A percentile compares a stretch with the other conserved stretches of the same genome.
Conservation (phyloP, 495 filamentous ascomycete species). For the Xylaria acuta region DNA sequence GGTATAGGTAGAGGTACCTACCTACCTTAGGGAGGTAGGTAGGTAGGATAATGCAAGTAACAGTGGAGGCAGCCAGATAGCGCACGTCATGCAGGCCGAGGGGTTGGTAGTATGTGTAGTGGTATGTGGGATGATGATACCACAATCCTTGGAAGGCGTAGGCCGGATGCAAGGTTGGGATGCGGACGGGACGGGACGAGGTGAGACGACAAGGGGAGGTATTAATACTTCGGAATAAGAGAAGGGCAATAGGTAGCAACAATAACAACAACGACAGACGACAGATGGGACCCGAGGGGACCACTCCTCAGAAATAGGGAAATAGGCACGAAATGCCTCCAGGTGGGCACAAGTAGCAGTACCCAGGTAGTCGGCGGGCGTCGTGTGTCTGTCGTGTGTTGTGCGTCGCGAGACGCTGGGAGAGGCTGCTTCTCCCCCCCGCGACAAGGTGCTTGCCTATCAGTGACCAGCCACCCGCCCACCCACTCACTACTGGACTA, state of each 20-base stretch:
- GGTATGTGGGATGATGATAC: constrained; percentile 14
- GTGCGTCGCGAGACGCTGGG: not conserved
- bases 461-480: not conserved
- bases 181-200: constrained; percentile 26
- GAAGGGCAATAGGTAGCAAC: not conserved
- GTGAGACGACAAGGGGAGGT: constrained; percentile 17
- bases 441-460: not conserved
- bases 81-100: constrained; percentile 19
- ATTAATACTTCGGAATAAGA: not conserved
- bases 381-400: not conserved
- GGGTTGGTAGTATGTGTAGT: not conserved
- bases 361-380: not conserved
- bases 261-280: not conserved
- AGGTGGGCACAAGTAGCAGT: not conserved
- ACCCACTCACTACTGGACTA: not conserved
- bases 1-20: constrained; percentile 8
- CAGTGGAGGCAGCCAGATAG: not conserved
- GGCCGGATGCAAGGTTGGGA: constrained; percentile 21
- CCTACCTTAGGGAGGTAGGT: no score
- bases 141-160: not conserved
- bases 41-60: constrained; percentile 4
- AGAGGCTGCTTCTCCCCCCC: no score
- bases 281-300: not conserved
- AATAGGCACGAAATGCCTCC: not conserved
- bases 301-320: not conserved